phyloP scores from a whole-genome alignment of 1,284 basidiomycete genomes.

The Ceratobasidium sp. region DNA sequence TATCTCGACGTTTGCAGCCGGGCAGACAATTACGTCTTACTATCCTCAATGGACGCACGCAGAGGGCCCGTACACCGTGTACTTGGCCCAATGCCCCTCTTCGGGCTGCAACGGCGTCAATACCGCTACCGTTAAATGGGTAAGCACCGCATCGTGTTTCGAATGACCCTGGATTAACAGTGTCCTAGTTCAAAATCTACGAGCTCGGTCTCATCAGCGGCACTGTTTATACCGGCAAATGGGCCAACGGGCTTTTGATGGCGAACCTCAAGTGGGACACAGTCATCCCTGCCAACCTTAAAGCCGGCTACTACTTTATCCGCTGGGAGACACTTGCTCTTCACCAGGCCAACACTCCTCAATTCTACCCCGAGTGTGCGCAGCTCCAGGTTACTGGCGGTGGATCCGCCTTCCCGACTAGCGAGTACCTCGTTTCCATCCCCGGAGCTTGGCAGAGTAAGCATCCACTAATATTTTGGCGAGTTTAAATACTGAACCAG shows the following conservation, averaged over 20 bases:
- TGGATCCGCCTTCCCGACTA: slow-evolving; percentile 46
- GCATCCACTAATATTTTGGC: neutral
- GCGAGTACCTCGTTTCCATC: slow-evolving; percentile 57
- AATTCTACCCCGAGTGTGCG: slow-evolving; percentile 51
- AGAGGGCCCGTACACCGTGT: slow-evolving; percentile 46
- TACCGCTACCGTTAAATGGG: slow-evolving; percentile 47
- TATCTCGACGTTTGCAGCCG: slow-evolving; percentile 18
- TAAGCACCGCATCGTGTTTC: neutral
- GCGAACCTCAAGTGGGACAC: slow-evolving; percentile 47
- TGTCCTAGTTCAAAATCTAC: slow-evolving; percentile 50
- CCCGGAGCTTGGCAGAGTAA: slow-evolving; percentile 56
- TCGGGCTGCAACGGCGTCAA: slow-evolving; percentile 51
- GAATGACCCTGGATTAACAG: neutral
- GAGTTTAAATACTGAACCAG: neutral
- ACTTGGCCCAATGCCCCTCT: slow-evolving; percentile 46
- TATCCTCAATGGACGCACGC: slow-evolving; percentile 49
- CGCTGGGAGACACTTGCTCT: slow-evolving; percentile 45
- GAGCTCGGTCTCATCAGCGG: slow-evolving; percentile 49
- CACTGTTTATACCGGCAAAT: slow-evolving; percentile 46
- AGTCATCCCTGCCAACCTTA: slow-evolving; percentile 46
- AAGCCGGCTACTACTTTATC: slow-evolving; percentile 45
- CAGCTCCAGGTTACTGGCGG: slow-evolving; percentile 50
- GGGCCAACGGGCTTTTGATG: slow-evolving; percentile 49
- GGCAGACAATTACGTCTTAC: slow-evolving; percentile 38
- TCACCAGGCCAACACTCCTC: slow-evolving; percentile 51